These are phyloP conservation scores for Amylostereum chailletii DNA, from an alignment of 1,284 basidiomycete species.

Conservation along the genomic window DNA sequence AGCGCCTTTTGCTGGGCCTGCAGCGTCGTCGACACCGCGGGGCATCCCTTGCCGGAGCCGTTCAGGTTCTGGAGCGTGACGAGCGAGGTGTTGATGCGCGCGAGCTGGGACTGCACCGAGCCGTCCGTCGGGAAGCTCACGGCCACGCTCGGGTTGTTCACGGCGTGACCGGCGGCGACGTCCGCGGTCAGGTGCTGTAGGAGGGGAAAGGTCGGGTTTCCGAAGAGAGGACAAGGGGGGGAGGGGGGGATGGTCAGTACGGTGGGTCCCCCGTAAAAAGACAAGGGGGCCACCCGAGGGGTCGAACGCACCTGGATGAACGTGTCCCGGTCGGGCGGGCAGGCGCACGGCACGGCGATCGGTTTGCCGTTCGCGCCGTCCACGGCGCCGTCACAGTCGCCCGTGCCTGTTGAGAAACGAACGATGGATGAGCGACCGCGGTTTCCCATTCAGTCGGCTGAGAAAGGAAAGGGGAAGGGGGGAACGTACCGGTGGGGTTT, in stretches of 20 bases:
- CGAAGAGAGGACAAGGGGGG: too few species aligned
- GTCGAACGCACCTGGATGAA: slow-evolving; percentile 22
- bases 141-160: slow-evolving; percentile 27
- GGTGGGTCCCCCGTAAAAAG: background rate
- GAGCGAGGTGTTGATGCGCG: slow-evolving; percentile 25
- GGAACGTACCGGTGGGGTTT: slow-evolving; percentile 16
- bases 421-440: background rate
- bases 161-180: slow-evolving; percentile 26
- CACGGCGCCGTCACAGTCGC: slow-evolving; percentile 26
- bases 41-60: slow-evolving; percentile 30
- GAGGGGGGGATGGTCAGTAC: background rate
- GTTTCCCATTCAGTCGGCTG: background rate
- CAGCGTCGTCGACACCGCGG: slow-evolving; percentile 28
- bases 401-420: slow-evolving; percentile 14
- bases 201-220: too few species aligned
- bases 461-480: background rate
- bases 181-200: slow-evolving; percentile 22
- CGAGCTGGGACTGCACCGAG: slow-evolving; percentile 20
- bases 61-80: slow-evolving; percentile 32
- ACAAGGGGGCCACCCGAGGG: background rate
- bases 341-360: slow-evolving; percentile 30
- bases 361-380: slow-evolving; percentile 21
- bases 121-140: slow-evolving; percentile 28
- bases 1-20: slow-evolving; percentile 23
- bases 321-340: slow-evolving; percentile 25